These are phyloP conservation scores for Petasospora rhodanensis DNA, from an alignment of 1,139 yeast species.

Conservation along the genomic window DNA sequence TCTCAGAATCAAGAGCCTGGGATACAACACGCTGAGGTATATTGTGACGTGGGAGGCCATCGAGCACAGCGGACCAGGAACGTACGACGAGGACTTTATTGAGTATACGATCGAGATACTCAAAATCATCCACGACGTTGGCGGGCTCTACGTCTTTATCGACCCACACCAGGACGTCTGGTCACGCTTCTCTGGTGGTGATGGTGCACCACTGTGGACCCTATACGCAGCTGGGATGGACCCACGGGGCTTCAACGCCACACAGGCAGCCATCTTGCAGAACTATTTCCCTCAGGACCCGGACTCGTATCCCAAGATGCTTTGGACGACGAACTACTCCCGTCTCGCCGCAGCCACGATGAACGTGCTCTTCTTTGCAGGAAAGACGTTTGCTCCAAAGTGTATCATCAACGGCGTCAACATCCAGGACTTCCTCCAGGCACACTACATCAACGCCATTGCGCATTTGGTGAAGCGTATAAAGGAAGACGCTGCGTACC, in stretches of 20 bases:
- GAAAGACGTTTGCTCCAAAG: conserved; percentile 64
- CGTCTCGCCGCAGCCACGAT: conserved; percentile 73
- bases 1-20: conserved; percentile 68
- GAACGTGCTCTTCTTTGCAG: conserved; percentile 85
- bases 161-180: conserved; percentile 96
- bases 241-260: conserved; percentile 59
- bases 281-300: conserved; percentile 37
- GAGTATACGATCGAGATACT: conserved; percentile 65
- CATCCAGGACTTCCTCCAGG: conserved; percentile 74
- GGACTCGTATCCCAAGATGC: conserved; percentile 69
- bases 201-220: conserved; percentile 96
- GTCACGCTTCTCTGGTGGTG: conserved; percentile 90
- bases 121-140: conserved; percentile 50
- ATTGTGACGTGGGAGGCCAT: conserved; percentile 89
- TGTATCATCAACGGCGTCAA: conserved; percentile 65
- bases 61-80: conserved; percentile 85
- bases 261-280: conserved; percentile 77
- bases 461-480: conserved; percentile 50
- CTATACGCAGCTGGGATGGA: conserved; percentile 90
- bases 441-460: conserved; percentile 55
- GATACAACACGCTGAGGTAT: conserved; percentile 74
- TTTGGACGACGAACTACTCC: conserved; percentile 88
- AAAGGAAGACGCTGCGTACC: conserved; percentile 42
- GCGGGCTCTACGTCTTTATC: conserved; percentile 75
- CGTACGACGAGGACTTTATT: conserved; percentile 73